Conservation (phyloP, 2,329 filamentous ascomycete genomes). For the Corniculantispora saksenae region DNA sequence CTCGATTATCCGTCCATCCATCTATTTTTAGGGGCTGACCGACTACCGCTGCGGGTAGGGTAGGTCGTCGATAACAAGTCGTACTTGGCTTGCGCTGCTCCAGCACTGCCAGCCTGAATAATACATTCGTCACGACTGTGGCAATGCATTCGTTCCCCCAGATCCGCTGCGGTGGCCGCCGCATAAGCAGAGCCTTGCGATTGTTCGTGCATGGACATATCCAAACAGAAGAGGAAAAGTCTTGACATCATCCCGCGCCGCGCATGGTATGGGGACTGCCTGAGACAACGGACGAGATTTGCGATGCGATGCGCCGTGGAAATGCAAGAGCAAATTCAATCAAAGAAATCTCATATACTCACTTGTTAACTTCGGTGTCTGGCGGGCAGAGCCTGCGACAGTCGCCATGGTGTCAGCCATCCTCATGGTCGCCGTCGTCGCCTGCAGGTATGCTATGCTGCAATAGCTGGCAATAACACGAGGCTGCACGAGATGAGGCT, state of each 20-base stretch:
- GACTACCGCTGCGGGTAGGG: background rate
- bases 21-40: conserved; percentile 12
- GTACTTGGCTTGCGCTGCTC: no score
- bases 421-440: background rate
- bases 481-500: conserved; percentile 12
- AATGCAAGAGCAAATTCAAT: background rate
- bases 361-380: background rate
- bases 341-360: background rate
- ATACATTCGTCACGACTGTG: background rate
- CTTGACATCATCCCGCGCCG: background rate
- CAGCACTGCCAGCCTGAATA: no score
- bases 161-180: background rate
- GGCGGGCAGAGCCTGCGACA: background rate
- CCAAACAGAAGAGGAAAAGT: background rate
- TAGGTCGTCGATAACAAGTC: background rate
- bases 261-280: background rate
- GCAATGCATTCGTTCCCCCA: conserved; percentile 1
- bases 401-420: background rate
- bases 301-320: no score
- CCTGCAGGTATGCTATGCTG: background rate
- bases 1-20: background rate
- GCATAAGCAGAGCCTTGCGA: background rate
- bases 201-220: background rate
- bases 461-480: no score
- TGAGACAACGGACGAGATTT: background rate